Base-by-base conservation (phyloP, 2,329 filamentous ascomycete genomes). In the Scolecobasidium constrictum region DNA sequence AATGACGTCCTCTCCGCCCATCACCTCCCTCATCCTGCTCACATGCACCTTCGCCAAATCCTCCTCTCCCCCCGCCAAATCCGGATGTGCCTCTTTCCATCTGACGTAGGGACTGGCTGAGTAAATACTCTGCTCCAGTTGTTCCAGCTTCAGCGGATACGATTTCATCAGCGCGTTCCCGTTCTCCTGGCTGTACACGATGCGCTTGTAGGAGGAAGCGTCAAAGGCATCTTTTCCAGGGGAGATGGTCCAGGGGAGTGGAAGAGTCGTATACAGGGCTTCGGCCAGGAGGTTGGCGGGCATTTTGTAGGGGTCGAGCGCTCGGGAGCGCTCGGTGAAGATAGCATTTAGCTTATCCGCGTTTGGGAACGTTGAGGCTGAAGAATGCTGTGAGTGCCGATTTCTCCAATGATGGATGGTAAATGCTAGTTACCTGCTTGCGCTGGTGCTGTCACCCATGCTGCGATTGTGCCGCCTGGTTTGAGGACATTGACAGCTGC, bases 401-500 rank as follows among this genome's bases (percentile, higher is more conserved):
- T n/a, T n/a, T n/a, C n/a, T n/a, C n/a, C n/a, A n/a, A n/a, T n/a
- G n/a, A n/a, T n/a, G n/a, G n/a, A n/a, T n/a, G n/a, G n/a, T n/a
- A n/a, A n/a, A n/a, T n/a, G n/a, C n/a, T n/a, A 31, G n/a, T 7
- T 31, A 31, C 26, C 26, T 31, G 26, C 26, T 31, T 31, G 9
- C 9, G 26, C 26, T 31, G 26, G 26, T n/a, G 26, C 26, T 7
- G 9, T 31, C 9, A 31, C 26, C 71, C 71, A 77, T 2, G 78
- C 43, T 1, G 71, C 72, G 0, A 77, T 66, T 3, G 64, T 75
- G 17, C 73, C 74, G n/a, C 67, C 68, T 0, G 71, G 69, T 47
- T 63, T 67, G 5, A 78, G 56, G 1, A 69, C 55, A 11, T 57
- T 56, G 0, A 66, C 67, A 0, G 71, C 73, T 0, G 57, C 55